Evolutionary conservation across 2,329 filamentous ascomycete genomes (phyloP).

Genomic region (Pyrenochaeta sp.): DNA sequence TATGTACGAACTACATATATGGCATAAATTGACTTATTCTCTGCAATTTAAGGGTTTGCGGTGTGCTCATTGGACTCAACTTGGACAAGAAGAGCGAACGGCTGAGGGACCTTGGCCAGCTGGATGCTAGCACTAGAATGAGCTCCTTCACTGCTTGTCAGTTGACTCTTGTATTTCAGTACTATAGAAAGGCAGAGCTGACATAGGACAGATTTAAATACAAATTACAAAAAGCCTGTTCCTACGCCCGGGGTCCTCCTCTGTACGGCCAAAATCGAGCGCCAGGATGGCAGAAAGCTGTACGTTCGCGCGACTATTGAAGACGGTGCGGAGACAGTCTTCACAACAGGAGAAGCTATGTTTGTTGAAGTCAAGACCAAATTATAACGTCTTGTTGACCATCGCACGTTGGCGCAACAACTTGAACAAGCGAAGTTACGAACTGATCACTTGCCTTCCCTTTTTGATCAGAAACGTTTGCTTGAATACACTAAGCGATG

Average conservation of each 20-base stretch:
- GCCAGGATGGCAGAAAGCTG: slow-evolving; percentile 63
- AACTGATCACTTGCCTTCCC: background rate
- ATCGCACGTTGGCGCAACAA: background rate
- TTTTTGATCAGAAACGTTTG: background rate
- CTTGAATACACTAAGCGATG: background rate
- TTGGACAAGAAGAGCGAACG: slow-evolving; percentile 29
- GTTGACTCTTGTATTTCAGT: slow-evolving; percentile 9
- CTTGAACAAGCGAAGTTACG: background rate
- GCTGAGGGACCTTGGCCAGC: slow-evolving; percentile 7
- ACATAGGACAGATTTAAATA: slow-evolving; percentile 58
- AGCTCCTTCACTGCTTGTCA: slow-evolving; percentile 47
- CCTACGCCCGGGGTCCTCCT: slow-evolving; percentile 60
- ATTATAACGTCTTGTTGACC: slow-evolving; percentile 20
- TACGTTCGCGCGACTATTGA: slow-evolving; percentile 60
- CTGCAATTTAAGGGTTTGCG: slow-evolving; percentile 49
- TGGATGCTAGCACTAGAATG: slow-evolving; percentile 10
- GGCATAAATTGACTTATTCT: background rate
- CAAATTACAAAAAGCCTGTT: slow-evolving; percentile 63
- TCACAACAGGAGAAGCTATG: slow-evolving; percentile 63
- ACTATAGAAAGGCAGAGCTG: slow-evolving; percentile 10
- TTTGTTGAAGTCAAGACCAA: slow-evolving; percentile 53
- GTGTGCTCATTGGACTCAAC: slow-evolving; percentile 59
- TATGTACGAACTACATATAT: background rate
- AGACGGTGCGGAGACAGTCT: slow-evolving; percentile 57
- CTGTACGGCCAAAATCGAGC: slow-evolving; percentile 55